Evolutionary conservation across 1,284 basidiomycete species (phyloP), one percentile per base, ranked within the genome.

Genomic region (Leccinum solheimii): DNA sequence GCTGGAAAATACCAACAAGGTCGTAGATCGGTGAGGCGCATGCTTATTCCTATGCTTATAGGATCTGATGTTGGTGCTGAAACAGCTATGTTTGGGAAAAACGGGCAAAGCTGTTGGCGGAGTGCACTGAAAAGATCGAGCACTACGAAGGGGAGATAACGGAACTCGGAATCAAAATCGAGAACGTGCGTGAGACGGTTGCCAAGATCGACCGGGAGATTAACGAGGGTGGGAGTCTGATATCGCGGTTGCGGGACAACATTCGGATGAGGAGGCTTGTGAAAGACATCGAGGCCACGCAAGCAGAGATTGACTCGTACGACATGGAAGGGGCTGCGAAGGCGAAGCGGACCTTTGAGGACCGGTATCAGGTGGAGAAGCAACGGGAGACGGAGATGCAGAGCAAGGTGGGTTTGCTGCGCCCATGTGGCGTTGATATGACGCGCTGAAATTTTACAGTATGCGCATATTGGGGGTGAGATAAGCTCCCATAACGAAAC

Each of bases 241-340:
- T 87, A 55, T 83, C 85, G 19, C 96, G 92, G 73, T 81, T 98
- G 65, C 86, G 89, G 63, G 91, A 95, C 73, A 99, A 98, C 72
- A 79, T 96, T 51, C 87, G 91, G 9, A 86, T 92, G 64, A 83
- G 94, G 56, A 84, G 85, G 69, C 81, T 95, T 52, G 80, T 81
- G 61, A 80, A 81, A 59, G 86, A 92, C 55, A 90, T 97, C 21
- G 78, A 79, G 27, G 79, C 79, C 0, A 86, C 91, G 10, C 85
- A 94, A 68, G 80, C 80, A 14, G 85, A 96, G 75, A 90, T 98
- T 59, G 86, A 87, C 30, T 78, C 79, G 13, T 82, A 87, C 61
- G 91, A 96, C 74, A 82, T 97, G 75, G 93, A 95, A 66, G 86
- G 85, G 62, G 92, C 93, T 3, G 89, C 86, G 10, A 89, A 85